These are phyloP conservation scores for Lichtheimia ornata DNA, from an alignment of 371 early-diverging fungal species.

Conservation along the genomic window DNA sequence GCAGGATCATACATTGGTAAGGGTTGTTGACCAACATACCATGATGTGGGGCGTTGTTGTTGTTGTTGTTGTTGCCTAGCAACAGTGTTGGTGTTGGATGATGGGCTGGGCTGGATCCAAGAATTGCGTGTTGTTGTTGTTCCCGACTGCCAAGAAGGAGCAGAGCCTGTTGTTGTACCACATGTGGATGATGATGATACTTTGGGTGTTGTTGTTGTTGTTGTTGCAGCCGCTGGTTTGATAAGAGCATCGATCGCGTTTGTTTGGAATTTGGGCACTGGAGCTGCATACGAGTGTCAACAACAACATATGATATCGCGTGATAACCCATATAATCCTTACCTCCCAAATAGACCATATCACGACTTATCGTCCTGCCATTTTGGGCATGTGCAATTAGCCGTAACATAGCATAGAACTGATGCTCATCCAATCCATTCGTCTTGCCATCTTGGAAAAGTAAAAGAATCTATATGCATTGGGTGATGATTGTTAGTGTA, in stretches of 20 bases:
- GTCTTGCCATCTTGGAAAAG: conserved; percentile 36
- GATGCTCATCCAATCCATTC: conserved; percentile 33
- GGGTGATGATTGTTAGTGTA: not conserved
- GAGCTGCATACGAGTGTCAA: conserved; percentile 23
- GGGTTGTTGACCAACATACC: conserved; percentile 13
- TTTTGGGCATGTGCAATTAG: conserved; percentile 53
- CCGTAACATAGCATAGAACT: conserved; percentile 50
- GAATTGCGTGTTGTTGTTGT: conserved; percentile 20
- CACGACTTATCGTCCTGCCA: conserved; percentile 45
- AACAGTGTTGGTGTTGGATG: not conserved
- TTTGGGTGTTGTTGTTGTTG: conserved; percentile 3
- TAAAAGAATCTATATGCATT: conserved; percentile 24
- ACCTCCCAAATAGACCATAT: conserved; percentile 49
- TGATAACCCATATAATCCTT: conserved; percentile 1
- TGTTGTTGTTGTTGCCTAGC: conserved; percentile 3
- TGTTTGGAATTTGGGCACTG: conserved; percentile 40
- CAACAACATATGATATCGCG: not conserved
- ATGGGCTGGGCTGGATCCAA: conserved; percentile 11
- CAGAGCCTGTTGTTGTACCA: conserved; percentile 2
- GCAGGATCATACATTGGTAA: not conserved
- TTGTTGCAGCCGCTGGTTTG: conserved; percentile 12
- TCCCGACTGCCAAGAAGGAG: conserved; percentile 10
- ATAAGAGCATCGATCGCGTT: conserved; percentile 45
- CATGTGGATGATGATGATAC: not conserved
- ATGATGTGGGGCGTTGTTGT: conserved; percentile 14